phyloP scores from a whole-genome alignment of 1,139 yeast species.

The Taphrina communis region DNA sequence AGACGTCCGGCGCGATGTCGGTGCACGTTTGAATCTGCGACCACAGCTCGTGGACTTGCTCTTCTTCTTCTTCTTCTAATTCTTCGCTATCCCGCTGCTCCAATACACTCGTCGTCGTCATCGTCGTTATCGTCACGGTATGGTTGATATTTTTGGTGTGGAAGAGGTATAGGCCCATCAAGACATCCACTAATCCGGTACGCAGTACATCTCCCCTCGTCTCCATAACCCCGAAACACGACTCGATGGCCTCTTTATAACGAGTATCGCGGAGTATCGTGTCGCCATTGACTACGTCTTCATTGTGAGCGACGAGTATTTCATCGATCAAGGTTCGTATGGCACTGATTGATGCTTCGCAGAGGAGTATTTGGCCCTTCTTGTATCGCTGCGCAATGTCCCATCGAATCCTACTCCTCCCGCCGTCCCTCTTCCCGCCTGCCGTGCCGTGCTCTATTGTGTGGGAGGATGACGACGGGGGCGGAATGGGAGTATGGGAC shows the following conservation, averaged over 20 bases:
- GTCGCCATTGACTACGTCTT: background rate
- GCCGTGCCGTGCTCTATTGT: background rate
- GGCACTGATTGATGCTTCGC: background rate
- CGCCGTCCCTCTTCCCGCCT: background rate
- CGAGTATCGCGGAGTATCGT: background rate
- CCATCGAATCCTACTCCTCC: background rate
- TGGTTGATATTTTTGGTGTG: background rate
- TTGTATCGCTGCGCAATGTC: background rate
- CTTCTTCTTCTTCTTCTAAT: background rate
- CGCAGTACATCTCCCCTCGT: background rate
- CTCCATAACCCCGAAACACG: background rate
- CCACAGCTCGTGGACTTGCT: constrained; percentile 3
- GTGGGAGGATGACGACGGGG: background rate
- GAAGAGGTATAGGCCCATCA: constrained; percentile 3
- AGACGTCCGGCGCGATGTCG: constrained; percentile 3
- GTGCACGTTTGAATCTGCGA: background rate
- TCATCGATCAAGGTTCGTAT: background rate
- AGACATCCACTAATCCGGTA: background rate
- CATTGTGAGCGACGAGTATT: background rate
- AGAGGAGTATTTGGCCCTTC: background rate
- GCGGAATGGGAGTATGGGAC: background rate
- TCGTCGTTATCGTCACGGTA: too few relatives aligned
- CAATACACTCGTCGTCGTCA: too few relatives aligned
- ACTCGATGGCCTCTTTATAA: background rate
- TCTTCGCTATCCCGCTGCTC: too few relatives aligned